Evolutionary conservation across 768 basidiomycete species (phyloP).

Genomic region (Mycena crocata): DNA sequence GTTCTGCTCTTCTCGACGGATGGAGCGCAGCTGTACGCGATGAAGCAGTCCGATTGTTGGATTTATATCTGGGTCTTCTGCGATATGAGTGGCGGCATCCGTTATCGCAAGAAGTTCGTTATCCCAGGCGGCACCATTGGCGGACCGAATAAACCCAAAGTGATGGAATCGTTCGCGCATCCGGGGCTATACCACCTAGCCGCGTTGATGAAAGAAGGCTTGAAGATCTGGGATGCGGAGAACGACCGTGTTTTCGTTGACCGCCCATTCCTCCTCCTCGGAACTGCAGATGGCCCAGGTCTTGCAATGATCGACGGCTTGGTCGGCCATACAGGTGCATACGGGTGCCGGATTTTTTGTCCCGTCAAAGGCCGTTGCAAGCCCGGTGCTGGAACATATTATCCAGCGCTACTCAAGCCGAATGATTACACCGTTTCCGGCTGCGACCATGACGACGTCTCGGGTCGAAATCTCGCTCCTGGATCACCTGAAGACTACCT

Average conservation of each 20-base stretch:
- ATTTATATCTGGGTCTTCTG: conserved; percentile 47
- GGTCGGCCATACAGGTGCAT: conserved; percentile 49
- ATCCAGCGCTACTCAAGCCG: conserved; percentile 44
- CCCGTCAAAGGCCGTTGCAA: conserved; percentile 44
- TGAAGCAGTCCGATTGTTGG: conserved; percentile 43
- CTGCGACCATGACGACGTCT: too few species aligned
- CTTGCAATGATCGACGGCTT: conserved; percentile 45
- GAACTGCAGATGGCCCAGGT: too few species aligned
- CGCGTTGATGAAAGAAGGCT: conserved; percentile 45
- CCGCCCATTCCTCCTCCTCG: conserved; percentile 37
- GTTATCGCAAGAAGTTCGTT: too few species aligned
- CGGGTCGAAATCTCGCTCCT: too few species aligned
- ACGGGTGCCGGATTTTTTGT: conserved; percentile 51
- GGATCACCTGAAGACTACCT: conserved; percentile 27
- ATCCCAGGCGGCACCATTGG: too few species aligned
- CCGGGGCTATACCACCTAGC: conserved; percentile 47
- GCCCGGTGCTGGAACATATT: conserved; percentile 44
- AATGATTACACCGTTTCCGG: conserved; percentile 36
- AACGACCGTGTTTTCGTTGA: conserved; percentile 29
- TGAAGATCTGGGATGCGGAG: too few species aligned
- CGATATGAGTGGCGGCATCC: conserved; percentile 3
- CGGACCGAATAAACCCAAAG: too few species aligned
- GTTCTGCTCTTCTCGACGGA: conserved; percentile 42
- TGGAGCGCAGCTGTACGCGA: conserved; percentile 41
- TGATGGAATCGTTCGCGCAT: conserved; percentile 30